Evolutionary conservation across 371 early-diverging fungal genomes (phyloP).

Genomic region (Mortierella sp.): DNA sequence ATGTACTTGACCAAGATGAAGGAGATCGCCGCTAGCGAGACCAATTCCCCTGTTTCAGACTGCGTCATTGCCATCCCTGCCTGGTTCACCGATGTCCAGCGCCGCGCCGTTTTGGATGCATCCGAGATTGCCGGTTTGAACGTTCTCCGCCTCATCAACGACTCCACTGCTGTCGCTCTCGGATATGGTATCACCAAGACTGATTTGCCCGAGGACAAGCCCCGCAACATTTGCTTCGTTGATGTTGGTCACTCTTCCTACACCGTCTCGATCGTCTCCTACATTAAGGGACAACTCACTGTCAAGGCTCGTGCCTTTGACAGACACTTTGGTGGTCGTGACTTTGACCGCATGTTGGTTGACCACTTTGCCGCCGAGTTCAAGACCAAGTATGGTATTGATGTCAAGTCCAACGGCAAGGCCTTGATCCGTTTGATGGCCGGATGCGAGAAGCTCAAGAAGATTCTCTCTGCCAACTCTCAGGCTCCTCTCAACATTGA

Average conservation of each 20-base stretch:
- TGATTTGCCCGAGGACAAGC: constrained; percentile 96
- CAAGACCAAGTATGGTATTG: constrained; percentile 95
- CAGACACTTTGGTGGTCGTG: constrained; percentile 95
- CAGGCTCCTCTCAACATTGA: constrained; percentile 95
- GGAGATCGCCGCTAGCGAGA: constrained; percentile 88
- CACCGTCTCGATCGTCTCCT: constrained; percentile 91
- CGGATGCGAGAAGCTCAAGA: constrained; percentile 96
- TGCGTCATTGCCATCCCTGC: constrained; percentile 95
- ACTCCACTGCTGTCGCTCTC: constrained; percentile 92
- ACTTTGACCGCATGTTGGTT: constrained; percentile 92
- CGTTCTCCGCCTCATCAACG: constrained; percentile 93
- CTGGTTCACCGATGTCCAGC: constrained; percentile 96
- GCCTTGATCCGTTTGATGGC: constrained; percentile 92
- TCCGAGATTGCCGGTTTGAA: constrained; percentile 93
- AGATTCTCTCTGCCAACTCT: constrained; percentile 94
- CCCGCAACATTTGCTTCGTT: constrained; percentile 93
- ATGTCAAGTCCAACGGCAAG: constrained; percentile 91
- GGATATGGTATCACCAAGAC: constrained; percentile 98
- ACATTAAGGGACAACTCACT: constrained; percentile 94
- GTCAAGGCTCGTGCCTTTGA: constrained; percentile 94
- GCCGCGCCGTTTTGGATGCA: constrained; percentile 91
- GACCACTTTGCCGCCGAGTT: constrained; percentile 89
- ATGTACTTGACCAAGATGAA: constrained; percentile 96
- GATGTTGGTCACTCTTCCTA: constrained; percentile 95
- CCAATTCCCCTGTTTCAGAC: constrained; percentile 90